Evolutionary conservation across 306 rosid species (phyloP), one percentile per base, ranked within the genome.

Genomic region (Prunus dulcis): DNA sequence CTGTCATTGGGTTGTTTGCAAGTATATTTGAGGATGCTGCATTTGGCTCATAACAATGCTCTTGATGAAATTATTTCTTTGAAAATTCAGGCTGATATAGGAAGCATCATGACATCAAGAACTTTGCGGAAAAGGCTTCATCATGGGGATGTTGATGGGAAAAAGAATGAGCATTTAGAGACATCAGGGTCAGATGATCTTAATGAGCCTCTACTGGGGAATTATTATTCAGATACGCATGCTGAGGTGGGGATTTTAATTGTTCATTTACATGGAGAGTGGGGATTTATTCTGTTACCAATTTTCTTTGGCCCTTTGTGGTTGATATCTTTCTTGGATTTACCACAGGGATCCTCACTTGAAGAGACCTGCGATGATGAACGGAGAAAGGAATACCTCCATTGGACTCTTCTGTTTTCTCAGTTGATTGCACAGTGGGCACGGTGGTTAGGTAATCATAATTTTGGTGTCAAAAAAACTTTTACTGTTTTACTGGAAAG

Each of bases 361-460:
- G 90, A 87, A 83, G 97, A 95, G 74, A 67, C 79, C 60, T 88
- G 90, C 89, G 91, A 89, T 51, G 97, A 95, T 71, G 99, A 88
- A 73, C 88, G 76, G 81, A 87, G 86, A 79, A 90, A 79, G 86
- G 93, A 89, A 23, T 93, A 80, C 38, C 82, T 84, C 73, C 99
- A 92, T 71, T 95, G 99, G 99, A 88, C 93, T 23, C 82, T 86
- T 72, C 12, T 90, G 76, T 95, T 92, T 75, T 90, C 99, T 52
- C 90, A 88, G 73, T 78, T 92, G 79, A 88, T 95, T 78, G 87
- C 89, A 6, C 93, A 90, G 78, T 95, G 99, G 99, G 93, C 96
- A 12, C 96, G 88, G 30, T 89, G 92, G 96, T 85, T 95, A 78
- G 99, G 99, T 95, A 87, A 64, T 30, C 45, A 61, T 1, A 32